A percentile compares a stretch with the other conserved stretches of the same genome.
Conservation (phyloP, 2,329 filamentous ascomycete genomes). For the Colletotrichum sp. region DNA sequence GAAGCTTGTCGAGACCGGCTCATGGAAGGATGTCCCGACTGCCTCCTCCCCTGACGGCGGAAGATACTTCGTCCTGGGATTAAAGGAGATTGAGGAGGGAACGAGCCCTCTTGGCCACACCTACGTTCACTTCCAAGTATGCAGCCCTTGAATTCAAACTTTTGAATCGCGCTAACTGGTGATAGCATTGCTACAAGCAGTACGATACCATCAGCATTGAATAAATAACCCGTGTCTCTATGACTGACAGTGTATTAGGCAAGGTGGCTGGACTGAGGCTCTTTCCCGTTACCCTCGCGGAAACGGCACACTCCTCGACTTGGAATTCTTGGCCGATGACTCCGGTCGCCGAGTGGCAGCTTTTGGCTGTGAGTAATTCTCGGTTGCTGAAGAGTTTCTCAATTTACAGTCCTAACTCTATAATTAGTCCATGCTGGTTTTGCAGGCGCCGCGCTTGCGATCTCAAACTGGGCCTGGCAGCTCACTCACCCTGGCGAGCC, state of each 20-base stretch:
- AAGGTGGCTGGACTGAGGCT: conserved; percentile 78
- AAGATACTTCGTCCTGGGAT: conserved; percentile 68
- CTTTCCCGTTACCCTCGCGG: conserved; percentile 81
- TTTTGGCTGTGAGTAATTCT: conserved; percentile 55
- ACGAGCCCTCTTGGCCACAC: conserved; percentile 75
- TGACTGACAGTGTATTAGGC: conserved; percentile 32
- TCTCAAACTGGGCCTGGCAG: conserved; percentile 86
- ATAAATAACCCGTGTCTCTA: background rate
- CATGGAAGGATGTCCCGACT: conserved; percentile 69
- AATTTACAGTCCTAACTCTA: background rate
- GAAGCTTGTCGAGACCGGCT: conserved; percentile 67
- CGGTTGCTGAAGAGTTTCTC: background rate
- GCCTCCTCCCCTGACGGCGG: conserved; percentile 42
- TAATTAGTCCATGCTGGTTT: conserved; percentile 67
- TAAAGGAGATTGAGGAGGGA: conserved; percentile 80
- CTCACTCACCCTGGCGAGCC: conserved; percentile 71
- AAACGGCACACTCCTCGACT: conserved; percentile 78
- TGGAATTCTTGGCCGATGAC: conserved; percentile 84
- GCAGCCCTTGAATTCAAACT: background rate
- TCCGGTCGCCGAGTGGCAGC: conserved; percentile 71
- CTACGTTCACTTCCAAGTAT: conserved; percentile 67
- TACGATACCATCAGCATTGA: background rate
- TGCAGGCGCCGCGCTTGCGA: conserved; percentile 72
- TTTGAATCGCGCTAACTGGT: background rate
- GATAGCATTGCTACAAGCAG: conserved; percentile 68